Evolutionary conservation across 2,329 filamentous ascomycete genomes (phyloP).

Genomic region (Aaosphaeria arxii): DNA sequence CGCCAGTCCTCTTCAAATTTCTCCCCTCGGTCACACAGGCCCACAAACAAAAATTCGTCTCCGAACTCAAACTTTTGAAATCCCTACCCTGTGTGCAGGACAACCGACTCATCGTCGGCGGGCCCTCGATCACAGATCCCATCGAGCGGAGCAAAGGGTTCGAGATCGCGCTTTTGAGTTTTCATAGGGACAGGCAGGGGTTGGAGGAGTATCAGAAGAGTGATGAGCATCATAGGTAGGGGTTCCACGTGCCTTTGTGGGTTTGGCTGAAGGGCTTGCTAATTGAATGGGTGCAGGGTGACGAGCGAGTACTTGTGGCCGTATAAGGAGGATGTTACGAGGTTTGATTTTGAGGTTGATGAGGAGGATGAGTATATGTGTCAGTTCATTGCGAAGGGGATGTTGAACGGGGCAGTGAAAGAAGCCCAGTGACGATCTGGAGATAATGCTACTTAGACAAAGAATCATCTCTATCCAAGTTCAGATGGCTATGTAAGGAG

Average conservation of each 20-base stretch:
- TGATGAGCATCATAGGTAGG: slow-evolving; percentile 50
- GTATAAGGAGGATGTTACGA: slow-evolving; percentile 51
- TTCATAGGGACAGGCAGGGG: slow-evolving; percentile 46
- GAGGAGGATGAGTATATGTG: slow-evolving; percentile 33
- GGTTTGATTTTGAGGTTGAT: slow-evolving; percentile 56
- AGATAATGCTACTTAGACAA: no score
- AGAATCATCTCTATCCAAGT: no score
- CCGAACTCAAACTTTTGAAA: slow-evolving; percentile 50
- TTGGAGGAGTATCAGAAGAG: slow-evolving; percentile 53
- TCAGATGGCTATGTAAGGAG: no score
- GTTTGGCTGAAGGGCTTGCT: background rate
- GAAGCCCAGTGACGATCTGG: no score
- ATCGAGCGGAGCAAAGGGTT: slow-evolving; percentile 54
- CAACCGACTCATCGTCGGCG: slow-evolving; percentile 50
- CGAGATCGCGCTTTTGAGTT: slow-evolving; percentile 52
- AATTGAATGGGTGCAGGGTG: slow-evolving; percentile 37
- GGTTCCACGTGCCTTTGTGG: background rate
- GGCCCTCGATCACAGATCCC: slow-evolving; percentile 52
- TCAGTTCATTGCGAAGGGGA: background rate
- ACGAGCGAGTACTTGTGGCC: slow-evolving; percentile 52
- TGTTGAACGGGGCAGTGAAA: background rate
- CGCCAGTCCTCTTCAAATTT: slow-evolving; percentile 20
- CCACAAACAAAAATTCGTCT: slow-evolving; percentile 46
- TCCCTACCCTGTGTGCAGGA: slow-evolving; percentile 48
- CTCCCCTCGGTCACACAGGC: slow-evolving; percentile 26